phyloP scores from a whole-genome alignment of 2,329 filamentous ascomycete genomes.

The Cladosporium phlei region DNA sequence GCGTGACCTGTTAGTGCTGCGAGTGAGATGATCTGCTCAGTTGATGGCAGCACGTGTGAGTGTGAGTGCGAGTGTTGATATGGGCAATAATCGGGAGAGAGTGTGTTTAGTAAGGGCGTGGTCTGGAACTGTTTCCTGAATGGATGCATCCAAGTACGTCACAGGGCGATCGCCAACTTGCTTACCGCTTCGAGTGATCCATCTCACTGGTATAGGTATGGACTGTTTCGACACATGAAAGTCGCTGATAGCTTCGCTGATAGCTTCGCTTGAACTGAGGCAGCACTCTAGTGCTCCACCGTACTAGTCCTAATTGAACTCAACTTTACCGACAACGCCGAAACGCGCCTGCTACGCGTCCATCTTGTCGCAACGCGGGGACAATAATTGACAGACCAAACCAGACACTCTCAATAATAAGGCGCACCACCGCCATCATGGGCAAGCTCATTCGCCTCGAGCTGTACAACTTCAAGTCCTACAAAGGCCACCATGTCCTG shows the following conservation, averaged over 20 bases:
- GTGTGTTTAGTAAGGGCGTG: constrained; percentile 3
- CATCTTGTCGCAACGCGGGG: constrained; percentile 10
- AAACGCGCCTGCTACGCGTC: too few relatives aligned
- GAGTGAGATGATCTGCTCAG: too few relatives aligned
- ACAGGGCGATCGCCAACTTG: not conserved
- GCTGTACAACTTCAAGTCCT: constrained; percentile 99
- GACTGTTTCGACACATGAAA: too few relatives aligned
- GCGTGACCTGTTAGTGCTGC: too few relatives aligned
- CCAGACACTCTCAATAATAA: not conserved
- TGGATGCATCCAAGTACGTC: constrained; percentile 4
- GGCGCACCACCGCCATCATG: constrained; percentile 56
- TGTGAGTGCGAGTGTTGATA: not conserved
- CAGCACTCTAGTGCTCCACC: too few relatives aligned
- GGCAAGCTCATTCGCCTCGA: constrained; percentile 93
- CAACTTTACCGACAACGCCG: too few relatives aligned
- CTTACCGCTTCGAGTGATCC: too few relatives aligned
- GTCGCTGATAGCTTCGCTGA: too few relatives aligned
- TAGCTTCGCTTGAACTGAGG: too few relatives aligned
- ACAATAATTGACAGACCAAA: not conserved
- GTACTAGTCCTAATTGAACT: too few relatives aligned
- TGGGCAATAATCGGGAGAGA: not conserved
- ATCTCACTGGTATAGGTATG: too few relatives aligned
- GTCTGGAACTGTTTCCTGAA: not conserved
- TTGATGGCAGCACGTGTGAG: constrained; percentile 1
- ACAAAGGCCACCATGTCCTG: constrained; percentile 91